phyloP scores from a whole-genome alignment of 2,329 filamentous ascomycete genomes.

The Aureobasidium namibiae region DNA sequence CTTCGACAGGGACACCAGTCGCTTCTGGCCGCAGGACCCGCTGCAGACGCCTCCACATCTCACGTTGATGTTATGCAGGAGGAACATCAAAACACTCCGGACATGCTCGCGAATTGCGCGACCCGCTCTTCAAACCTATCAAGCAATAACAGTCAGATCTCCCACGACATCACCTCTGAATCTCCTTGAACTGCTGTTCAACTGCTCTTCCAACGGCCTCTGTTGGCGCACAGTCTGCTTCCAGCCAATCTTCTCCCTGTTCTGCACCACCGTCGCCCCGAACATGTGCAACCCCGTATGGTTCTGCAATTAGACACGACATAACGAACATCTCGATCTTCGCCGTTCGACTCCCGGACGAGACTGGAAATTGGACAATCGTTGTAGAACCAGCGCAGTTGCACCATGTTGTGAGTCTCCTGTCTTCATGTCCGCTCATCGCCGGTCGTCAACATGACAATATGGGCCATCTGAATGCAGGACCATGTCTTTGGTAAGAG shows the following conservation, averaged over 20 bases:
- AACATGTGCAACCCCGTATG: neutral
- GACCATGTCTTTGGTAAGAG: neutral
- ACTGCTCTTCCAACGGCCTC: neutral
- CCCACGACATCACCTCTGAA: neutral
- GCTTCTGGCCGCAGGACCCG: neutral
- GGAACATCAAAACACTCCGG: neutral
- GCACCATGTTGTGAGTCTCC: neutral
- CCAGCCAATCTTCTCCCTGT: neutral
- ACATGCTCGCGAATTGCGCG: neutral
- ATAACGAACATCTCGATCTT: neutral
- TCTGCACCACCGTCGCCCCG: neutral
- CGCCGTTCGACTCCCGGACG: neutral
- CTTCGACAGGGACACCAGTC: neutral
- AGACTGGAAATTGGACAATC: neutral
- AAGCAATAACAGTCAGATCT: neutral
- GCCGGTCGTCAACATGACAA: neutral
- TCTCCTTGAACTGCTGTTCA: too few species aligned
- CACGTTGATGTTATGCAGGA: neutral
- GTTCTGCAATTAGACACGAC: neutral
- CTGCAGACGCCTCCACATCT: neutral
- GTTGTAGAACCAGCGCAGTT: neutral
- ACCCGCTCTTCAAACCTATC: neutral
- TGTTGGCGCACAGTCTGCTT: neutral
- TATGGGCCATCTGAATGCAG: neutral
- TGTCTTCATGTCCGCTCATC: neutral